These are phyloP conservation scores for Claviceps africana DNA, from an alignment of 2,329 filamentous ascomycete species.

Conservation along the genomic window DNA sequence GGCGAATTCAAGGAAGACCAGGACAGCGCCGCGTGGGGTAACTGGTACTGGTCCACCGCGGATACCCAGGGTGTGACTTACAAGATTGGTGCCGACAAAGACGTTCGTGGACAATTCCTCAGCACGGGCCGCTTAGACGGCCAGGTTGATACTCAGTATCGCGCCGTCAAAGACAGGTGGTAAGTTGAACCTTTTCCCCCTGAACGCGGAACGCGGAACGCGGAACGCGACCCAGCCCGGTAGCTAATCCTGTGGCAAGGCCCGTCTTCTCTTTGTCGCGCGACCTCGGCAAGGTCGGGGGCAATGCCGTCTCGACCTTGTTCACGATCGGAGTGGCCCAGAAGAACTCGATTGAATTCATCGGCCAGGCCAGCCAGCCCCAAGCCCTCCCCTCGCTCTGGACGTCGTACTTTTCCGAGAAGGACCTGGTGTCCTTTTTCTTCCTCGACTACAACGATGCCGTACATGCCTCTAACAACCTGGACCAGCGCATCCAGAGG, in stretches of 20 bases:
- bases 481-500: constrained; percentile 54
- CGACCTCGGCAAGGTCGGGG: constrained; percentile 35
- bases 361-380: constrained; percentile 49
- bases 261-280: constrained; percentile 71
- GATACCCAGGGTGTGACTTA: constrained; percentile 40
- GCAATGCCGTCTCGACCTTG: constrained; percentile 30
- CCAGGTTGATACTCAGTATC: constrained; percentile 48
- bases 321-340: constrained; percentile 71
- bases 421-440: constrained; percentile 57
- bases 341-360: constrained; percentile 61
- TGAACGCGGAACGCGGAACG: too few species aligned
- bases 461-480: constrained; percentile 39
- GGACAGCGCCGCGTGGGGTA: constrained; percentile 71
- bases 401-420: constrained; percentile 52
- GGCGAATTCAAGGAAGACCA: constrained; percentile 50
- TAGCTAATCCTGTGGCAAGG: constrained; percentile 19
- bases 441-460: constrained; percentile 59
- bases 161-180: constrained; percentile 21
- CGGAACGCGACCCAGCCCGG: too few species aligned
- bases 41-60: constrained; percentile 60
- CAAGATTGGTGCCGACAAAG: constrained; percentile 52
- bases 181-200: constrained; percentile 11
- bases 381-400: constrained; percentile 57
- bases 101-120: constrained; percentile 54
- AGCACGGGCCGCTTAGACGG: constrained; percentile 48